Evolutionary conservation across 2,329 filamentous ascomycete species (phyloP).

Genomic region (Colletotrichum orbiculare): DNA sequence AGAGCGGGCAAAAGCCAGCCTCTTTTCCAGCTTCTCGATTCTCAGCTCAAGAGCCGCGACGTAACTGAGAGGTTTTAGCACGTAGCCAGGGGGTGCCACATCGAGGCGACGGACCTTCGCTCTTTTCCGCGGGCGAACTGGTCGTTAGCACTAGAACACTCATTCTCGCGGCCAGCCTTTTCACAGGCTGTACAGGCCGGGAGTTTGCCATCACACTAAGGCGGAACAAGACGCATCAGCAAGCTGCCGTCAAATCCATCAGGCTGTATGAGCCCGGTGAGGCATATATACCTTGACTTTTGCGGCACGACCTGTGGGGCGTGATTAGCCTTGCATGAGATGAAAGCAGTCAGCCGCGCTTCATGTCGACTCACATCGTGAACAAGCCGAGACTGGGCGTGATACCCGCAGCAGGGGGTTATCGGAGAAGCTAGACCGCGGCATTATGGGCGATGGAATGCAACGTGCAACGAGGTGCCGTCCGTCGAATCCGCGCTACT

Average conservation of each 20-base stretch:
- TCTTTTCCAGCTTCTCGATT: constrained; percentile 87
- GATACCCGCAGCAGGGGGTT: constrained; percentile 78
- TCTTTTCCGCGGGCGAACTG: constrained; percentile 97
- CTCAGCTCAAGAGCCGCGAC: constrained; percentile 93
- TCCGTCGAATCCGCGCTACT: constrained; percentile 19
- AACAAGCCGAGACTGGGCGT: constrained; percentile 83
- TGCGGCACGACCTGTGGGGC: constrained; percentile 74
- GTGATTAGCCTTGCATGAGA: constrained; percentile 34
- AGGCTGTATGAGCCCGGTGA: background rate
- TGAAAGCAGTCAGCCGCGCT: constrained; percentile 32
- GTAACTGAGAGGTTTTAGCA: constrained; percentile 66
- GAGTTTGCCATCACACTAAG: constrained; percentile 90
- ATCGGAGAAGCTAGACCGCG: constrained; percentile 60
- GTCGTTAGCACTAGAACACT: constrained; percentile 94
- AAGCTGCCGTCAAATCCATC: background rate
- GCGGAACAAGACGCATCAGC: constrained; percentile 22
- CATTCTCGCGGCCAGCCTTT: constrained; percentile 84
- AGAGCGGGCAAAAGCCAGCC: constrained; percentile 75
- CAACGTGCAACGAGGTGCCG: constrained; percentile 26
- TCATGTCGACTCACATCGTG: constrained; percentile 67
- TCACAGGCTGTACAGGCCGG: constrained; percentile 96
- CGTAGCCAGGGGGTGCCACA: background rate
- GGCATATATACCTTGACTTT: constrained; percentile 80
- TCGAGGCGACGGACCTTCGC: constrained; percentile 69
- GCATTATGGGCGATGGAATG: constrained; percentile 46